Percentiles rank a stretch among this genome's conserved stretches.
Conservation (phyloP, 148 eudicot species). For the Bassia scoparia region DNA sequence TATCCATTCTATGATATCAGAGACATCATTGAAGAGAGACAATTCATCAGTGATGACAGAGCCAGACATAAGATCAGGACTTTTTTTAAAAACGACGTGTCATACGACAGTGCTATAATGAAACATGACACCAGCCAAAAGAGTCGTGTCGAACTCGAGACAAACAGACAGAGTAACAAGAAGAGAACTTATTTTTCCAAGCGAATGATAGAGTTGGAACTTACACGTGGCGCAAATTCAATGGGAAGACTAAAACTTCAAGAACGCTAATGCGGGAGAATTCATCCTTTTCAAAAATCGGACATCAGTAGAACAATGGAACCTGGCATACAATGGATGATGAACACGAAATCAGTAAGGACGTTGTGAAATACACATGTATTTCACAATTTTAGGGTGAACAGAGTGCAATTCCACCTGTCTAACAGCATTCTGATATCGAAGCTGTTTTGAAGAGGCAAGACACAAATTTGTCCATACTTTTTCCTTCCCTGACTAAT, state of each 20-base stretch:
- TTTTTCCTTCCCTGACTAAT: slow-evolving; percentile 74
- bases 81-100: not conserved
- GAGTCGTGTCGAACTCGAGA: not conserved
- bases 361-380: too few species aligned
- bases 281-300: slow-evolving; percentile 61
- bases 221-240: slow-evolving; percentile 98
- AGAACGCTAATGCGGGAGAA: slow-evolving; percentile 64
- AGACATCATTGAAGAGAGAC: too few species aligned
- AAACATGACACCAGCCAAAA: not conserved
- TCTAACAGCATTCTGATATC: slow-evolving; percentile 41
- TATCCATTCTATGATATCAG: not conserved
- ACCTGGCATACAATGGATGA: slow-evolving; percentile 59
- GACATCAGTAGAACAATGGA: slow-evolving; percentile 76
- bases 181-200: not conserved
- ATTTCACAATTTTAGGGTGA: not conserved
- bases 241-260: slow-evolving; percentile 84
- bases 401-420: slow-evolving; percentile 56
- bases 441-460: slow-evolving; percentile 89
- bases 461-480: slow-evolving; percentile 80
- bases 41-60: not conserved
- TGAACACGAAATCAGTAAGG: too few species aligned
- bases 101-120: too few species aligned
- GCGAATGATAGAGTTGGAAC: slow-evolving; percentile 14
- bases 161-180: not conserved
- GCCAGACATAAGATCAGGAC: not conserved